These are phyloP conservation scores for Phialemoniopsis sp. DNA, from an alignment of 2,329 filamentous ascomycete species.

Conservation along the genomic window DNA sequence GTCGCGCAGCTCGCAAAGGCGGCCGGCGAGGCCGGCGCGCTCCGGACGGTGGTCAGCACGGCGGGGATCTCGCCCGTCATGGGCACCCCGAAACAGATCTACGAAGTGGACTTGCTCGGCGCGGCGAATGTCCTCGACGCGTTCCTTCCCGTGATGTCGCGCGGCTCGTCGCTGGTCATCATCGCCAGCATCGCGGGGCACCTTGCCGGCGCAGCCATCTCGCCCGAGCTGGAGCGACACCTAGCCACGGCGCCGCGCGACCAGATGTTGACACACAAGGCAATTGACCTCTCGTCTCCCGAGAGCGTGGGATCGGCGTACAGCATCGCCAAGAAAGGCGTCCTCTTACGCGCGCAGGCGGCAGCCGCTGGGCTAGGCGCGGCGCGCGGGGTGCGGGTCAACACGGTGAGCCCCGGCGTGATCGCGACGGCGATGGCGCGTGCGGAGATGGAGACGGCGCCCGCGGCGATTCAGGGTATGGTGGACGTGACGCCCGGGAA, in stretches of 20 bases:
- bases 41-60: slow-evolving; percentile 12
- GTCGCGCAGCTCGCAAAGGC: slow-evolving; percentile 10
- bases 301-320: no score
- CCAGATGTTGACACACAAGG: no score
- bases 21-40: slow-evolving; percentile 3
- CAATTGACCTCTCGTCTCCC: no score
- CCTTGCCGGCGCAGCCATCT: slow-evolving; percentile 4
- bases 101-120: slow-evolving; percentile 14
- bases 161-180: slow-evolving; percentile 10
- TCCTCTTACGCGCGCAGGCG: no score
- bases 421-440: no score
- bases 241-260: slow-evolving; percentile 6
- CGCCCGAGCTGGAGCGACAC: slow-evolving; percentile 6
- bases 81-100: slow-evolving; percentile 10
- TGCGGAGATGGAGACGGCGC: no score
- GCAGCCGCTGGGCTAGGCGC: no score
- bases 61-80: slow-evolving; percentile 12
- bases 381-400: no score
- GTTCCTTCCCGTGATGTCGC: slow-evolving; percentile 8
- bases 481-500: no score
- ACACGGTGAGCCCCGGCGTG: no score
- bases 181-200: slow-evolving; percentile 15
- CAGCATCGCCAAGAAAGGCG: no score
- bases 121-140: slow-evolving; percentile 16
- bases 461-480: no score